Evolutionary conservation across 2,329 filamentous ascomycete species (phyloP).

Genomic region (Bretziella fagacearum): DNA sequence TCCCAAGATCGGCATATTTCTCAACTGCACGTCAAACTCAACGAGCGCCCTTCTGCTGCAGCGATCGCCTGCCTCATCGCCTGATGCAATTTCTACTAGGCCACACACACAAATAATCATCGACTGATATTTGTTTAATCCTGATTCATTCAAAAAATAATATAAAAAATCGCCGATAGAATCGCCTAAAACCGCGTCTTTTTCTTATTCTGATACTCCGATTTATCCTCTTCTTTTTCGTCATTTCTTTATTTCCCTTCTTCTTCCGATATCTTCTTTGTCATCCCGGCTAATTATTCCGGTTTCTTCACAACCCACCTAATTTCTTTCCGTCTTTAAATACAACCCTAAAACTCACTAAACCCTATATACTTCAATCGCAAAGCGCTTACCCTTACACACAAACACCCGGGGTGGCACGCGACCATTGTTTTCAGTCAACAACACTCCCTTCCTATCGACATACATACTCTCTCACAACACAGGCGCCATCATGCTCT

Average conservation of each 20-base stretch:
- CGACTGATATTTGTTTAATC: not conserved
- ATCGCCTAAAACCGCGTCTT: too few relatives aligned
- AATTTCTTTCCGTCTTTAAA: constrained; percentile 4
- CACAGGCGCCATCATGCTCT: constrained; percentile 8
- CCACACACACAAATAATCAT: too few relatives aligned
- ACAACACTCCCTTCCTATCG: too few relatives aligned
- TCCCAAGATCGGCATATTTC: too few relatives aligned
- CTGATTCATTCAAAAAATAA: too few relatives aligned
- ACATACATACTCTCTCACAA: not conserved
- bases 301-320: not conserved
- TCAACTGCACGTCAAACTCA: too few relatives aligned
- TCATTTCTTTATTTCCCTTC: not conserved
- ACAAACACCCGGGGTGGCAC: too few relatives aligned
- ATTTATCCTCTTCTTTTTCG: not conserved
- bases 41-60: too few relatives aligned
- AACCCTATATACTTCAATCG: not conserved
- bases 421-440: not conserved
- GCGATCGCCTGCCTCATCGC: too few relatives aligned
- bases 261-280: not conserved
- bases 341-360: not conserved
- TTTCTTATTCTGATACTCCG: not conserved
- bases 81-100: too few relatives aligned
- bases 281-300: not conserved
- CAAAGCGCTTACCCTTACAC: too few relatives aligned
- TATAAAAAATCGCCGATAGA: too few relatives aligned